Evolutionary conservation across 164 flowering plant genomes (phyloP).

Genomic region (Chimonanthus salicifolius): DNA sequence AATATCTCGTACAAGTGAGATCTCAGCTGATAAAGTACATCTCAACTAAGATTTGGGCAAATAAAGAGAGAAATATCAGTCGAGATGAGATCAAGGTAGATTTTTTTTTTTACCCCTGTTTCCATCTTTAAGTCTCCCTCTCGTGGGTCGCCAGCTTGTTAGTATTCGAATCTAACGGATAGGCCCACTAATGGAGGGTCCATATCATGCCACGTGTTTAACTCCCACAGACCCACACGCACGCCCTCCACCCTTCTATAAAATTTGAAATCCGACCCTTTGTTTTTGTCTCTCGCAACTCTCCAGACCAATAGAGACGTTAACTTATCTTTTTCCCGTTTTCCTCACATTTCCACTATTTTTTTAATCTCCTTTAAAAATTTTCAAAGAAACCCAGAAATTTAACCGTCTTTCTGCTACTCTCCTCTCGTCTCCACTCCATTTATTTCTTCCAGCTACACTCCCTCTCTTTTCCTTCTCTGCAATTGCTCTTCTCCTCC

Average conservation of each 20-base stretch:
- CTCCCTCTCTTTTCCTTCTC: background rate
- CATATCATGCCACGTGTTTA: no score
- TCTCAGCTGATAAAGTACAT: no score
- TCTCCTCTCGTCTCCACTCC: background rate
- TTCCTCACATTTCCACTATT: background rate
- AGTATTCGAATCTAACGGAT: no score
- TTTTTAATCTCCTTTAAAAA: background rate
- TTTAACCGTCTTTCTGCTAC: background rate
- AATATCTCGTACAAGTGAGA: no score
- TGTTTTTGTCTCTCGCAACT: background rate
- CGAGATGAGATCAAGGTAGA: no score
- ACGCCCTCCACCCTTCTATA: background rate
- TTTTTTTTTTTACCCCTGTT: no score
- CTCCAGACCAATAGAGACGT: conserved; percentile 7
- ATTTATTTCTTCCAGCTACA: background rate
- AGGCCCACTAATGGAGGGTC: no score
- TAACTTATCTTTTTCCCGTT: background rate
- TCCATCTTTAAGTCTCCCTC: background rate
- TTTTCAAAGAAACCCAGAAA: background rate
- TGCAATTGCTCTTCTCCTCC: background rate
- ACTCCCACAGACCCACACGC: background rate
- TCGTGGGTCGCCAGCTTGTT: background rate
- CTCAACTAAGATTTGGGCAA: no score
- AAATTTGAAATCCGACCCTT: conserved; percentile 8
- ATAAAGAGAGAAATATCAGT: no score